phyloP scores from a whole-genome alignment of 208 protist genomes.

The Acanthamoeba healyi region DNA sequence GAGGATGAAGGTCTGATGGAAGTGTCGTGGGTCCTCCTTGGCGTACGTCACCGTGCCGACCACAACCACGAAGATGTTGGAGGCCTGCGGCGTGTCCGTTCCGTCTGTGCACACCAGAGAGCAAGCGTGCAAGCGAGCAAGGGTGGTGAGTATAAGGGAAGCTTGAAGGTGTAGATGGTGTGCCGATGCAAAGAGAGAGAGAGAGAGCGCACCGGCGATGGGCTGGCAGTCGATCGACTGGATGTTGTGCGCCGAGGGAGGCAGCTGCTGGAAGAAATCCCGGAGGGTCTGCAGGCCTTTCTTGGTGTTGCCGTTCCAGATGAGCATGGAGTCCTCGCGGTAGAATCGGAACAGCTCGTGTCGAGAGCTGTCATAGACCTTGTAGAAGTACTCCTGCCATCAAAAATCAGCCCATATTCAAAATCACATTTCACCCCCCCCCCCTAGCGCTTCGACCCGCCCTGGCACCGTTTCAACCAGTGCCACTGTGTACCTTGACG shows the following conservation, averaged over 20 bases:
- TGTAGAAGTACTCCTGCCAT: conserved; percentile 45
- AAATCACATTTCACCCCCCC: too few relatives aligned
- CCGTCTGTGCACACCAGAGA: neutral
- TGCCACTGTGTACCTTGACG: neutral
- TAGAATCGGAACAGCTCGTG: conserved; percentile 69
- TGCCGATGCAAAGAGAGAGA: too few relatives aligned
- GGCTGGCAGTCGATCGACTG: conserved; percentile 61
- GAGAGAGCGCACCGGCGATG: neutral
- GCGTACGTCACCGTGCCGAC: conserved; percentile 53
- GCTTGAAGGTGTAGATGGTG: too few relatives aligned
- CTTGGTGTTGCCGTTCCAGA: conserved; percentile 67
- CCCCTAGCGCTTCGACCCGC: too few relatives aligned
- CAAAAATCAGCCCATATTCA: too few relatives aligned
- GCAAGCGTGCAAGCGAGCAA: neutral
- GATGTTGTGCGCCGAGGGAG: conserved; percentile 52
- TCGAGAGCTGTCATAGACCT: conserved; percentile 36
- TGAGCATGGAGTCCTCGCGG: conserved; percentile 31
- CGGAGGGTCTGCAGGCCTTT: conserved; percentile 33
- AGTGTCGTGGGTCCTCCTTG: conserved; percentile 57
- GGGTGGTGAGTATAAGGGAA: too few relatives aligned
- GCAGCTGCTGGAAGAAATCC: conserved; percentile 67
- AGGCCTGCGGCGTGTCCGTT: neutral
- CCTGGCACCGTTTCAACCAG: too few relatives aligned
- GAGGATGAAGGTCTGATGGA: conserved; percentile 67
- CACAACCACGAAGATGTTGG: conserved; percentile 58